phyloP scores from a whole-genome alignment of 1,284 basidiomycete species.

The Naganishia cerealis region DNA sequence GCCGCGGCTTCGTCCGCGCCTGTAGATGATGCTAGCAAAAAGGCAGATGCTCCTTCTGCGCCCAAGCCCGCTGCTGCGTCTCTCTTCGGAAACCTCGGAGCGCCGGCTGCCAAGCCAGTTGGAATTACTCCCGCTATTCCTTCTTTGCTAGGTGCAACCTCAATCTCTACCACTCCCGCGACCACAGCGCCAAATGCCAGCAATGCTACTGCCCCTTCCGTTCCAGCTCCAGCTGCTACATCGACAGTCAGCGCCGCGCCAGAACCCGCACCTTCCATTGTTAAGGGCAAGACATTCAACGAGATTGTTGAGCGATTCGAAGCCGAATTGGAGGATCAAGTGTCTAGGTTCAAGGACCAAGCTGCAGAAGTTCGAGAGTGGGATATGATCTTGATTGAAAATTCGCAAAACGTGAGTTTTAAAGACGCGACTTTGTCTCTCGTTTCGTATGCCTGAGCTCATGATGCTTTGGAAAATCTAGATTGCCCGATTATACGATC shows the following conservation, averaged over 20 bases:
- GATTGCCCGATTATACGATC: slow-evolving; percentile 31
- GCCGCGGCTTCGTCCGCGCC: neutral
- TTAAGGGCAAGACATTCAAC: slow-evolving; percentile 33
- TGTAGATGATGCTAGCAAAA: neutral
- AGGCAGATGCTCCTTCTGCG: slow-evolving; percentile 7
- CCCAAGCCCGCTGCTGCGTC: slow-evolving; percentile 21
- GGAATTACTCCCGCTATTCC: slow-evolving; percentile 19
- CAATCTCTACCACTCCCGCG: neutral
- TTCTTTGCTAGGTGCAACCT: slow-evolving; percentile 16
- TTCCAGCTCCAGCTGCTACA: slow-evolving; percentile 7
- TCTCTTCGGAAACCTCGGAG: slow-evolving; percentile 28
- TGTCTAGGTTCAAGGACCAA: slow-evolving; percentile 31
- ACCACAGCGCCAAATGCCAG: slow-evolving; percentile 1
- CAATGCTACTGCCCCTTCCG: neutral
- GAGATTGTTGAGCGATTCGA: slow-evolving; percentile 35
- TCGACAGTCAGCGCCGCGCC: slow-evolving; percentile 6
- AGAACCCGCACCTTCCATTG: slow-evolving; percentile 33
- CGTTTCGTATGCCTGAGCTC: neutral
- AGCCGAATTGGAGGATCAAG: slow-evolving; percentile 30
- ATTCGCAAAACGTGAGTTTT: slow-evolving; percentile 31
- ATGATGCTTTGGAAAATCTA: neutral
- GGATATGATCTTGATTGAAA: slow-evolving; percentile 35
- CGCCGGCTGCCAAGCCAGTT: neutral
- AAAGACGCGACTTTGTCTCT: slow-evolving; percentile 18
- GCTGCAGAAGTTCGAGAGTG: slow-evolving; percentile 35